Evolutionary conservation across 192 early-diverging fungal species (phyloP).

Genomic region (Dissophora globulifera): DNA sequence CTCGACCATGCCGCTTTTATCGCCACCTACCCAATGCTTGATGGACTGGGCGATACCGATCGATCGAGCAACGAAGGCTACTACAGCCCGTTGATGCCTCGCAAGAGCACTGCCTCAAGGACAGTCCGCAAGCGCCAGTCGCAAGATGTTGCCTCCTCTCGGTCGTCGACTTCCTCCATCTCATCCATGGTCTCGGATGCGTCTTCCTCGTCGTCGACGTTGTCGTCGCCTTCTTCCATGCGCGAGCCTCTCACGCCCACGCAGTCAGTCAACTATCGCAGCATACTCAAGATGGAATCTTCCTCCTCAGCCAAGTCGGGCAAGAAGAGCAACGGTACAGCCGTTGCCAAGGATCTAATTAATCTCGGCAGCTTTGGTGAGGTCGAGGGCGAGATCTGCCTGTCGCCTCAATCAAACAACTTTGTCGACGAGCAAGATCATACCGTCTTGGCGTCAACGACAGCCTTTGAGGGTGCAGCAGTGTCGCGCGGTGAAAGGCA

Average conservation of each 20-base stretch:
- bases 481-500: constrained; percentile 30
- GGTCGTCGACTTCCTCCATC: constrained; percentile 24
- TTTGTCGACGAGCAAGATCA: constrained; percentile 13
- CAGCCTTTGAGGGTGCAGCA: background rate
- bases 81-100: constrained; percentile 6
- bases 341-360: constrained; percentile 15
- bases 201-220: constrained; percentile 4
- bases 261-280: constrained; percentile 19
- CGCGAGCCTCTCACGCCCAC: constrained; percentile 34
- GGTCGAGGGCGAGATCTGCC: constrained; percentile 2
- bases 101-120: constrained; percentile 3
- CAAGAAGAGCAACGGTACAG: background rate
- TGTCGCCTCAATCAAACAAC: constrained; percentile 37
- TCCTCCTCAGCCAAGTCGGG: background rate
- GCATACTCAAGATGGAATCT: constrained; percentile 9
- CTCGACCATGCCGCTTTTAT: constrained; percentile 46
- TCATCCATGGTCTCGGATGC: constrained; percentile 38
- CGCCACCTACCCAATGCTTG: constrained; percentile 39
- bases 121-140: constrained; percentile 18
- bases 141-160: constrained; percentile 23
- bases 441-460: background rate
- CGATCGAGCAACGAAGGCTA: constrained; percentile 18
- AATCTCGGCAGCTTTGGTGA: background rate
- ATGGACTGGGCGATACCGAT: constrained; percentile 34
- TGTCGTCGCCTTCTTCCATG: constrained; percentile 12